phyloP scores from a whole-genome alignment of 208 protist species.

The Porcisia hertigi region DNA sequence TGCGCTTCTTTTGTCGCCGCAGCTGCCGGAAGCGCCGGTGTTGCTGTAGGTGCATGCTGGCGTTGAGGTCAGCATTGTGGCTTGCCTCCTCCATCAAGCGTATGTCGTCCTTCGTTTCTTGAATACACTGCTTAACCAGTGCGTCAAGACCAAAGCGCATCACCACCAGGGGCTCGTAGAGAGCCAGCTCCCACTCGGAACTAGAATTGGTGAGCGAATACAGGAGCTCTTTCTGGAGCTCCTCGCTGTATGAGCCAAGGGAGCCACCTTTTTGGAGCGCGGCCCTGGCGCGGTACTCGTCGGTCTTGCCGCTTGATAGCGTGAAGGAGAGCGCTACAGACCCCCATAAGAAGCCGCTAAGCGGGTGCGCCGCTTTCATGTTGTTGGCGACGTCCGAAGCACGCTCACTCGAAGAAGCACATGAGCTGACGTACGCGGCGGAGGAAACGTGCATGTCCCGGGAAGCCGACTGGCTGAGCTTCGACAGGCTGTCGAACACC shows the following conservation, averaged over 20 bases:
- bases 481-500: conserved; percentile 19
- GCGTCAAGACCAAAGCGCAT: conserved; percentile 65
- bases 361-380: conserved; percentile 42
- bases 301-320: conserved; percentile 62
- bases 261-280: conserved; percentile 37
- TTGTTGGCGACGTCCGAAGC: conserved; percentile 20
- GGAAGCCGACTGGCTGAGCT: neutral
- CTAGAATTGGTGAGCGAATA: conserved; percentile 53
- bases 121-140: conserved; percentile 60
- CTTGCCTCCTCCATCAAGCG: conserved; percentile 47
- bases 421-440: neutral
- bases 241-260: conserved; percentile 42
- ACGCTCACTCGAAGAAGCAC: conserved; percentile 3
- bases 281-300: conserved; percentile 40
- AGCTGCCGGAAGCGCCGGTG: conserved; percentile 59
- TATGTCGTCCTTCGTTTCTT: conserved; percentile 70
- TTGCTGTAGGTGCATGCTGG: conserved; percentile 46
- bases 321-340: conserved; percentile 75
- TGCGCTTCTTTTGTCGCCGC: conserved; percentile 52
- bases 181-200: conserved; percentile 64
- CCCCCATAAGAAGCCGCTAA: conserved; percentile 86
- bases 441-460: neutral
- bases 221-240: conserved; percentile 61
- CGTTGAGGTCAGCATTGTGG: conserved; percentile 19
- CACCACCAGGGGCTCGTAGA: conserved; percentile 71